A percentile compares a stretch with the other conserved stretches of the same genome.
Conservation (phyloP, 2,329 filamentous ascomycete species). For the Ascochyta fabae region DNA sequence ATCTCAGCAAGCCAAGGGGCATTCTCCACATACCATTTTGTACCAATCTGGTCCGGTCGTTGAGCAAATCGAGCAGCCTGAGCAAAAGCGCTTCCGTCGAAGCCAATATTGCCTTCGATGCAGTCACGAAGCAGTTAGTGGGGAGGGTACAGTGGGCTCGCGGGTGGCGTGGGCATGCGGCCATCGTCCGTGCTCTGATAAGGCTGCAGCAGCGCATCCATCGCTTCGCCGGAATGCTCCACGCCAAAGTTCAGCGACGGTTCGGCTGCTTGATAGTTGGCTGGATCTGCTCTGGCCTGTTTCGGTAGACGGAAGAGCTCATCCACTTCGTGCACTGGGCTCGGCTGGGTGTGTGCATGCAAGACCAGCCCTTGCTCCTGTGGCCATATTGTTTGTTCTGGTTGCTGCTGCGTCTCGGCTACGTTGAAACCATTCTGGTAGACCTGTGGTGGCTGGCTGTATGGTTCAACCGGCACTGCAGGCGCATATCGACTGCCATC, state of each 20-base stretch:
- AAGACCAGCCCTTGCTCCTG: too few relatives aligned
- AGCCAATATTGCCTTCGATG: conserved; percentile 6
- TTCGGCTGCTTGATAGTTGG: background rate
- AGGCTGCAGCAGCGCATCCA: background rate
- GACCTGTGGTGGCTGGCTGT: background rate
- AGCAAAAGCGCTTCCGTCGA: conserved; percentile 17
- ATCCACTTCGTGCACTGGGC: background rate
- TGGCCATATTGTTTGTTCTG: background rate
- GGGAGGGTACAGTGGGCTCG: background rate
- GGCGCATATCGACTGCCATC: background rate
- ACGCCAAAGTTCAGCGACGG: background rate
- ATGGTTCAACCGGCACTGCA: background rate
- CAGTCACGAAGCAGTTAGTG: conserved; percentile 16
- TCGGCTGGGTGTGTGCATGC: too few relatives aligned
- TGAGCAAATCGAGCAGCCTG: conserved; percentile 16
- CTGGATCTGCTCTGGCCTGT: background rate
- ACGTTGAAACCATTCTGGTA: background rate
- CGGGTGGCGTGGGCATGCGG: background rate
- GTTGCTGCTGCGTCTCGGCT: background rate
- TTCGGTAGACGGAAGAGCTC: background rate
- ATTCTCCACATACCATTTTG: conserved; percentile 12
- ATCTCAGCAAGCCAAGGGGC: conserved; percentile 6
- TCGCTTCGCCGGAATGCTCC: background rate
- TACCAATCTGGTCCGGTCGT: background rate
- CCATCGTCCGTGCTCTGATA: background rate